These are phyloP conservation scores for Dentipellis sp. DNA, from an alignment of 768 basidiomycete species.

Conservation along the genomic window DNA sequence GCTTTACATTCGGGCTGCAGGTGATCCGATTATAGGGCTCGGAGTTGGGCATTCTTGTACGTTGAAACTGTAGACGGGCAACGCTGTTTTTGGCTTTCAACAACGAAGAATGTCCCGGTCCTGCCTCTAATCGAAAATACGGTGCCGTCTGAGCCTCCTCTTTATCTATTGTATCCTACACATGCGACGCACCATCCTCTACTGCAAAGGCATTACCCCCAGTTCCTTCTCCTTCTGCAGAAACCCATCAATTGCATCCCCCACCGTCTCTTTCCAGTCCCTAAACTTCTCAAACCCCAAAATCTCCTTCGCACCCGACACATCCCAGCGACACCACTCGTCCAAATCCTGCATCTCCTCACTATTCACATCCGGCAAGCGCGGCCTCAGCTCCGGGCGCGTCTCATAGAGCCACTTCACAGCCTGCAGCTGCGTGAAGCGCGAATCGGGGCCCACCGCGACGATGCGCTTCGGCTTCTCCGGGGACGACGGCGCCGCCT, in stretches of 20 bases:
- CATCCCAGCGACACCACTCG: not conserved
- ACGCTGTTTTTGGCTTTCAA: no score
- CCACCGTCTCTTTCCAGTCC: not conserved
- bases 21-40: no score
- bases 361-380: not conserved
- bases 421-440: constrained; percentile 17
- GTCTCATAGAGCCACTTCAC: constrained; percentile 12
- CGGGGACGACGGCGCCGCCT: not conserved
- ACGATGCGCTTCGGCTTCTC: constrained; percentile 16
- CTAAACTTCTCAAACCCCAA: not conserved
- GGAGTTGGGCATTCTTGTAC: no score
- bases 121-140: no score
- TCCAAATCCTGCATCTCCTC: not conserved
- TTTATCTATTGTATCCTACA: no score
- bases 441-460: constrained; percentile 9
- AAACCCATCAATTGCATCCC: not conserved
- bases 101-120: no score
- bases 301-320: not conserved
- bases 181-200: no score
- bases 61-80: no score
- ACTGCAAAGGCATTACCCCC: no score
- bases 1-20: no score
- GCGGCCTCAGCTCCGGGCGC: constrained; percentile 12
- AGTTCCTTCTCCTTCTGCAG: not conserved
- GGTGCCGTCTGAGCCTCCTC: no score